phyloP scores from a whole-genome alignment of 2,329 filamentous ascomycete species.

The Xylaria sp. region DNA sequence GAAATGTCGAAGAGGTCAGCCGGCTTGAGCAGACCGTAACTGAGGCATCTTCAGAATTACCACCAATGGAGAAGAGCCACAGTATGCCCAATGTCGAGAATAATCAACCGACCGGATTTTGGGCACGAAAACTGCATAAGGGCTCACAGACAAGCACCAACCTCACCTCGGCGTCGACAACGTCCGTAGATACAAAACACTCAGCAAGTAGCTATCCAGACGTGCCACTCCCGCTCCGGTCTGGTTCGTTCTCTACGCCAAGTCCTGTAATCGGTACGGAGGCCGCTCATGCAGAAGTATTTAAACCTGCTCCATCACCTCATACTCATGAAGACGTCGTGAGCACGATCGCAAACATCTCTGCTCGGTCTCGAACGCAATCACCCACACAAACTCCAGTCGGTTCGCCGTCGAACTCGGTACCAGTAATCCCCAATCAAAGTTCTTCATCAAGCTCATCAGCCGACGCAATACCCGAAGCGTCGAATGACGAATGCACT shows the following conservation, averaged over 20 bases:
- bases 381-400: conserved; percentile 44
- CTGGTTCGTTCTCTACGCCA: conserved; percentile 71
- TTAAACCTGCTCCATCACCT: conserved; percentile 65
- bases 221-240: conserved; percentile 67
- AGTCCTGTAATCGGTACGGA: conserved; percentile 76
- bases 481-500: conserved; percentile 38
- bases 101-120: conserved; percentile 56
- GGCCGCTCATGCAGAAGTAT: conserved; percentile 72
- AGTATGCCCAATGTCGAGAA: conserved; percentile 60
- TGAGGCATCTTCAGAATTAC: conserved; percentile 52
- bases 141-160: conserved; percentile 47
- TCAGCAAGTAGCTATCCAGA: conserved; percentile 53
- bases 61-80: conserved; percentile 66
- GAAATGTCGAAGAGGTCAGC: conserved; percentile 61
- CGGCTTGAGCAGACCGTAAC: conserved; percentile 57
- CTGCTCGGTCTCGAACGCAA: conserved; percentile 59
- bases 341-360: conserved; percentile 67
- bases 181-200: conserved; percentile 60
- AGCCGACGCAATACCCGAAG: conserved; percentile 41
- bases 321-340: conserved; percentile 69
- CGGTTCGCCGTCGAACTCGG: conserved; percentile 44
- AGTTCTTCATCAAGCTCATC: conserved; percentile 43
- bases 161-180: conserved; percentile 57
- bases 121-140: conserved; percentile 61
- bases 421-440: conserved; percentile 33